Evolutionary conservation across 208 protist species (phyloP), one percentile per base, ranked within the genome.

Genomic region (Herpetomonas samuelpessoai): DNA sequence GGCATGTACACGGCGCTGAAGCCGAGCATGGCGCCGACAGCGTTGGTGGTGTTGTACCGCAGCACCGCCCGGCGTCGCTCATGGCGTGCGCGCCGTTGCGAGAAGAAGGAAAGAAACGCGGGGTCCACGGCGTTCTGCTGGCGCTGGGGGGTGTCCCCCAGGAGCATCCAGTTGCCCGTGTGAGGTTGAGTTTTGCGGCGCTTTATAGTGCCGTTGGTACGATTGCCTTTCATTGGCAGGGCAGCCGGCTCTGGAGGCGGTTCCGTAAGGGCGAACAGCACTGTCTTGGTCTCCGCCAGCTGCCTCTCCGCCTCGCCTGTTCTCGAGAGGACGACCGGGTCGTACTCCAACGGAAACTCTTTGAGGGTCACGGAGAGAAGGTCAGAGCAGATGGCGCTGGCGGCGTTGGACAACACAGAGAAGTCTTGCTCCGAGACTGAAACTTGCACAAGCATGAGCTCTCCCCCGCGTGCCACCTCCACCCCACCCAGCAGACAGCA

Each of bases 361-460:
- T 18, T 22, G 25, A 22, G 3, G 26, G 6, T n/a, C 1, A 28
- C 3, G 48, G 26, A 3, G 25, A 35, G 30, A 3, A 57, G 29
- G 30, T 45, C 24, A 22, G 6, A 12, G 21, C 18, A 28, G 9
- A 61, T 12, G 22, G 16, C 56, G 21, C 2, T 41, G n/a, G 57
- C 57, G 2, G 41, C 53, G 12, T 26, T 49, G 21, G 61, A 59
- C 4, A 82, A 51, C 21, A 48, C 21, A 29, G 48, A 35, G 46
- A 82, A 77, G 68, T 78, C 70, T 25, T 71, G 57, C 27, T 81
- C 62, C 19, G 66, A 49, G 44, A 65, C 71, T 7, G 79, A 74
- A 25, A 86, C 29, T 53, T 86, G 79, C 31, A 86, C 59, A 1
- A 81, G 65, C 51, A 86, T 52, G 41, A 86, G 22, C 16, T 71